These are phyloP conservation scores for Plasmodium yoelii DNA, from an alignment of 169 alveolate species.

Conservation along the genomic window DNA sequence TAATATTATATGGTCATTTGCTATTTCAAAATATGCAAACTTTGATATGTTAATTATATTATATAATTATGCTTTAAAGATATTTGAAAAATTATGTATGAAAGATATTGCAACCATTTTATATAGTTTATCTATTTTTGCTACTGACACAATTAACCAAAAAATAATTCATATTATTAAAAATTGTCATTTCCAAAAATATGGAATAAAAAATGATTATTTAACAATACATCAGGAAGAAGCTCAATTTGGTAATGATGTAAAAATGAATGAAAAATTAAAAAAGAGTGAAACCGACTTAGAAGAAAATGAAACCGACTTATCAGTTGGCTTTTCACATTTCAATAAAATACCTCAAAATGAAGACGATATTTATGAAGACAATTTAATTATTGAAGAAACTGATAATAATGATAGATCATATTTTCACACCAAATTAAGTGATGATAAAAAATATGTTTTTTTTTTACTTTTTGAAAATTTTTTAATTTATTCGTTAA, in stretches of 20 bases:
- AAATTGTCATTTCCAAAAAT: constrained; percentile 5
- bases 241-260: neutral
- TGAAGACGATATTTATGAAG: too few species aligned
- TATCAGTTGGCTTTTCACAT: neutral
- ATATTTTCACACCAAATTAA: neutral
- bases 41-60: constrained; percentile 29
- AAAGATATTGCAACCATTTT: constrained; percentile 50
- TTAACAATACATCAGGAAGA: constrained; percentile 22
- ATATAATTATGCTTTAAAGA: constrained; percentile 53
- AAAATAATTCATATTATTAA: constrained; percentile 24
- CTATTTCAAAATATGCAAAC: constrained; percentile 34
- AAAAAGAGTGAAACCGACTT: too few species aligned
- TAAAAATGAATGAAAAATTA: too few species aligned
- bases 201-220: constrained; percentile 29
- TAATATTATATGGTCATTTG: constrained; percentile 63
- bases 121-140: constrained; percentile 60
- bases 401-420: neutral
- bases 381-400: too few species aligned
- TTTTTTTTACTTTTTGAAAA: constrained; percentile 44
- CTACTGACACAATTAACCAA: constrained; percentile 32
- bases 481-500: constrained; percentile 31
- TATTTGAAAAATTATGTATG: constrained; percentile 25
- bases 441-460: constrained; percentile 36
- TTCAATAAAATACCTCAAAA: too few species aligned
- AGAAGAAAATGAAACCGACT: neutral